These are phyloP conservation scores for Cordyceps farinosa DNA, from an alignment of 2,329 filamentous ascomycete species.

Conservation along the genomic window DNA sequence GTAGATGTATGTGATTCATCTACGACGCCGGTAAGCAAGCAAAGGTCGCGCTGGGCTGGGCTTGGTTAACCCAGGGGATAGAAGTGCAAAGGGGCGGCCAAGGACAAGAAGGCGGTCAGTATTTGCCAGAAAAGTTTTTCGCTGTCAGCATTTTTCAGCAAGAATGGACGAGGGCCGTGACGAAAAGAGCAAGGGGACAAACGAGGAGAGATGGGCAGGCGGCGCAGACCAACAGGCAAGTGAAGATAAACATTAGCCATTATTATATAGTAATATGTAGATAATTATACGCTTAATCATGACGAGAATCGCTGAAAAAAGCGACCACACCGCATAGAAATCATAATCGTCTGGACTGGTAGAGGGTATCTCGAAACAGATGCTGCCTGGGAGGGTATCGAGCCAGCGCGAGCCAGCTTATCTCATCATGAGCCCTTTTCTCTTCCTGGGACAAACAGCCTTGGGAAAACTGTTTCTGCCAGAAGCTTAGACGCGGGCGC, in stretches of 20 bases:
- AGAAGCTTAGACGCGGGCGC: constrained; percentile 46
- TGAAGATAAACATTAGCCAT: not conserved
- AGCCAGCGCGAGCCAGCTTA: not conserved
- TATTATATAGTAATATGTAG: not conserved
- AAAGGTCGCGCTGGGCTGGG: no score
- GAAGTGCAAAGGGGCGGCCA: no score
- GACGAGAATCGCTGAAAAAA: not conserved
- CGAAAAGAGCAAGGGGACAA: no score
- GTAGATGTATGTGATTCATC: no score
- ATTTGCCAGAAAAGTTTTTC: no score
- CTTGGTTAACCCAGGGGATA: no score
- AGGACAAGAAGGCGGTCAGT: no score
- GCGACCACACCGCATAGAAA: not conserved
- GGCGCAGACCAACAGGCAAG: not conserved
- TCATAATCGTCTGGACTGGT: not conserved
- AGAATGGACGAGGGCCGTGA: no score
- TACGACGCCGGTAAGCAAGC: no score
- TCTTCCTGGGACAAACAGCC: not conserved
- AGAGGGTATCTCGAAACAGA: constrained; percentile 9
- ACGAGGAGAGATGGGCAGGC: no score
- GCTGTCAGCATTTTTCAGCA: no score
- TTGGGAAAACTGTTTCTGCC: not conserved
- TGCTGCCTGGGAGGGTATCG: not conserved
- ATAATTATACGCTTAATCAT: not conserved
- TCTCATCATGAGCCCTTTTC: not conserved